These are phyloP conservation scores for Lachnellula arida DNA, from an alignment of 2,329 filamentous ascomycete species.

Conservation along the genomic window DNA sequence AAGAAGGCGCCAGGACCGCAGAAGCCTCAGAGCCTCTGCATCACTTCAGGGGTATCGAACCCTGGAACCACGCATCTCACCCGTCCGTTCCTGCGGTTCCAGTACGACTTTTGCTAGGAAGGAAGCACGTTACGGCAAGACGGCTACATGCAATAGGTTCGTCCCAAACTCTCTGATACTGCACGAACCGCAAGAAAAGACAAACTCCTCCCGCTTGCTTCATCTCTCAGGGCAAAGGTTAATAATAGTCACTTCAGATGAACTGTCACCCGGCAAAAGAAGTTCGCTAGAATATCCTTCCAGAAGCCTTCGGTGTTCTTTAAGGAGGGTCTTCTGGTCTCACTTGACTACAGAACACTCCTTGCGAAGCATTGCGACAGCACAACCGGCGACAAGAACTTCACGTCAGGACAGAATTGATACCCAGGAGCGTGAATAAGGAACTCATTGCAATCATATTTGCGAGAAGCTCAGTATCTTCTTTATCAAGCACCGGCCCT, in stretches of 20 bases:
- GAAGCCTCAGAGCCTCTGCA: conserved; percentile 22
- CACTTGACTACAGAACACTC: conserved; percentile 17
- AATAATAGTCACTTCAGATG: conserved; percentile 26
- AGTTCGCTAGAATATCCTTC: conserved; percentile 26
- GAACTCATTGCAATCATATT: background rate
- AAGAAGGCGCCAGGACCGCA: conserved; percentile 21
- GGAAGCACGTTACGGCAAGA: conserved; percentile 26
- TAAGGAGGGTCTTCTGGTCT: conserved; percentile 18
- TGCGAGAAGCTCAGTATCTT: background rate
- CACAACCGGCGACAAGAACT: background rate
- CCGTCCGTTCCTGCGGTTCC: conserved; percentile 25
- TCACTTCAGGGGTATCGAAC: conserved; percentile 21
- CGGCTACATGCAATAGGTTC: conserved; percentile 35
- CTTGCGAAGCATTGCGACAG: conserved; percentile 3
- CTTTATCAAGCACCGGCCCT: background rate
- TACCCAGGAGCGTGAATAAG: background rate
- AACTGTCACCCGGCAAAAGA: conserved; percentile 20
- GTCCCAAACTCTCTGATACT: conserved; percentile 30
- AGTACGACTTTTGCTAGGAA: conserved; percentile 24
- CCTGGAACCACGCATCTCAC: conserved; percentile 26
- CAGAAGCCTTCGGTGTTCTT: conserved; percentile 24
- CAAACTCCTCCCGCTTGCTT: conserved; percentile 29
- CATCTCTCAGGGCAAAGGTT: conserved; percentile 22
- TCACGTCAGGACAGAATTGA: conserved; percentile 3
- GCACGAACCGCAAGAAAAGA: conserved; percentile 27